These are phyloP conservation scores for Rhizomucor pusillus DNA, from an alignment of 371 early-diverging fungal genomes.

Conservation along the genomic window DNA sequence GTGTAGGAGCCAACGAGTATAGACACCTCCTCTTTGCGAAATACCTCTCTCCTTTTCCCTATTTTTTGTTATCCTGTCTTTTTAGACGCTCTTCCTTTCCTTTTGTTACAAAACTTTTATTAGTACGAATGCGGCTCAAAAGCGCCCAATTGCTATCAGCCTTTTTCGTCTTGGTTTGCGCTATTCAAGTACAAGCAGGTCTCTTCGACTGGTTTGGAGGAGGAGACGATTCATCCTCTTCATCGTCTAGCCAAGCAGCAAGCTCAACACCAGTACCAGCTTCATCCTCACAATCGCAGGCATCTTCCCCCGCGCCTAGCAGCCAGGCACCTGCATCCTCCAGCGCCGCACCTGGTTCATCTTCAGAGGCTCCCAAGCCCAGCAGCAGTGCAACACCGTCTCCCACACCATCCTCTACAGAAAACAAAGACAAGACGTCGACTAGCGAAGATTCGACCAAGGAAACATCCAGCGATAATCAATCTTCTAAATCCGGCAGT, in stretches of 20 bases:
- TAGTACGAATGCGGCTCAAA: slow-evolving; percentile 5
- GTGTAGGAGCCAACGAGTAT: slow-evolving; percentile 2
- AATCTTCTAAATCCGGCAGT: slow-evolving; percentile 5
- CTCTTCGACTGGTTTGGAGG: slow-evolving; percentile 10
- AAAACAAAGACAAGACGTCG: too few relatives aligned
- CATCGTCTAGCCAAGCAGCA: slow-evolving; percentile 1
- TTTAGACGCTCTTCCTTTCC: slow-evolving; percentile 9
- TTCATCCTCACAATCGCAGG: background rate
- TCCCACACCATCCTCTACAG: background rate
- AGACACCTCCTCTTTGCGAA: background rate
- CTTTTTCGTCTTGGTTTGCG: slow-evolving; percentile 8
- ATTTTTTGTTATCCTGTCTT: slow-evolving; percentile 3
- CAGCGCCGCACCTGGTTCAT: background rate
- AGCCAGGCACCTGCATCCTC: slow-evolving; percentile 9
- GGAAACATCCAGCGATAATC: background rate
- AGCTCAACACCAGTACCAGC: slow-evolving; percentile 1
- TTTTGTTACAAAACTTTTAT: background rate
- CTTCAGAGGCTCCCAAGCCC: background rate
- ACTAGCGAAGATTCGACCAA: background rate
- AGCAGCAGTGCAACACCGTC: background rate
- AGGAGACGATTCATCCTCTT: background rate
- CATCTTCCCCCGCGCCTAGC: too few relatives aligned
- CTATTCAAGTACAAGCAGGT: slow-evolving; percentile 13
- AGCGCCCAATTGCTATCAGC: slow-evolving; percentile 9
- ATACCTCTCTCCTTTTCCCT: slow-evolving; percentile 8